These are phyloP conservation scores for Schizopora paradoxa DNA, from an alignment of 1,284 basidiomycete genomes.

Conservation along the genomic window DNA sequence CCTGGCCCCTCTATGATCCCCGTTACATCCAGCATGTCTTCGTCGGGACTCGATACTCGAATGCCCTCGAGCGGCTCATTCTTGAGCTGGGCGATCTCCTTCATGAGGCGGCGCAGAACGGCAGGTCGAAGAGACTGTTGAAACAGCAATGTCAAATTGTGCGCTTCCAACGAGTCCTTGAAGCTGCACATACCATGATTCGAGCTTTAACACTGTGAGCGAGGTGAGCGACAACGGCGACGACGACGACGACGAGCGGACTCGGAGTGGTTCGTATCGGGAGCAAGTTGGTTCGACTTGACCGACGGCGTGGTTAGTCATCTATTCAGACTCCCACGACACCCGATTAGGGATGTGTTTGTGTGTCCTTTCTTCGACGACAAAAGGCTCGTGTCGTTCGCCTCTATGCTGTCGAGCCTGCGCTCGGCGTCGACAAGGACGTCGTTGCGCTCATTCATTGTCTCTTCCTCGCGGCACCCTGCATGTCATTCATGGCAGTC, in stretches of 20 bases:
- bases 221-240: background rate
- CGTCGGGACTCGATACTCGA: constrained; percentile 76
- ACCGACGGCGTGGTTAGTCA: no score
- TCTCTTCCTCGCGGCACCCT: no score
- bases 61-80: constrained; percentile 84
- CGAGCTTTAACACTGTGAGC: background rate
- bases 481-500: no score
- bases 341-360: no score
- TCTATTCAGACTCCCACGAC: no score
- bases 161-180: background rate
- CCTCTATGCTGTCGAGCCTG: no score
- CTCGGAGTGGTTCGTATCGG: no score
- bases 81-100: constrained; percentile 76
- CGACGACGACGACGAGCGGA: background rate
- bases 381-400: no score
- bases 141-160: background rate
- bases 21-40: constrained; percentile 77
- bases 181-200: background rate
- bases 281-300: no score
- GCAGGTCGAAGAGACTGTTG: constrained; percentile 41
- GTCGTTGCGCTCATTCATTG: no score
- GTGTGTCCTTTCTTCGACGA: no score
- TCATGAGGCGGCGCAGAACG: constrained; percentile 73
- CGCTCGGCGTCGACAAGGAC: no score
- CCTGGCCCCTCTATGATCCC: constrained; percentile 79